A percentile compares a stretch with the other conserved stretches of the same genome.
phyloP scores from a whole-genome alignment of 176 grass and related monocot species.

The Eragrostis curvula region DNA sequence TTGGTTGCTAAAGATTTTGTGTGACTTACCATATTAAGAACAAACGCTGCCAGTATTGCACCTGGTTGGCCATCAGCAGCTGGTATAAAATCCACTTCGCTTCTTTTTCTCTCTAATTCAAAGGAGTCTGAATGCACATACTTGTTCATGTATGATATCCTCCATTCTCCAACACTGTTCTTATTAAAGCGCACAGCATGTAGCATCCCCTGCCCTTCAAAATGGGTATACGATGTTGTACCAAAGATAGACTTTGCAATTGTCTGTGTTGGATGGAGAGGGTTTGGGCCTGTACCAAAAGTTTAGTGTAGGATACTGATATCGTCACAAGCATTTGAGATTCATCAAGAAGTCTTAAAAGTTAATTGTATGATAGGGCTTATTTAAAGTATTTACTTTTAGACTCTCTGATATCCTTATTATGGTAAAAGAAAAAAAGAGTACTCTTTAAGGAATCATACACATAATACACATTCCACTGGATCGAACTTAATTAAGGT shows the following conservation, averaged over 20 bases:
- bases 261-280: conserved; percentile 31
- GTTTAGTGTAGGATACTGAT: neutral
- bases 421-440: too few species aligned
- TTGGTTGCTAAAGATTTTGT: neutral
- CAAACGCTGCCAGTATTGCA: conserved; percentile 29
- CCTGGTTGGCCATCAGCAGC: conserved; percentile 17
- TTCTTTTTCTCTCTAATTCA: conserved; percentile 36
- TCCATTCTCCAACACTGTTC: conserved; percentile 32
- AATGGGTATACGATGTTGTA: conserved; percentile 39
- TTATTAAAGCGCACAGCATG: conserved; percentile 50
- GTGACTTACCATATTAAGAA: conserved; percentile 40
- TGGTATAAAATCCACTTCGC: conserved; percentile 34
- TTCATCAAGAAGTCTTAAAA: neutral
- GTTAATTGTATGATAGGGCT: neutral
- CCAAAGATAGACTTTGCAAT: conserved; percentile 38
- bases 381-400: neutral
- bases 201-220: conserved; percentile 54
- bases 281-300: conserved; percentile 47
- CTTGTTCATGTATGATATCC: conserved; percentile 48
- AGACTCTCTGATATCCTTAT: too few species aligned
- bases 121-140: conserved; percentile 47
- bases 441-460: too few species aligned
- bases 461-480: too few species aligned
- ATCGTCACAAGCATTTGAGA: too few species aligned
- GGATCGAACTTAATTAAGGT: too few species aligned